Evolutionary conservation across 2,329 filamentous ascomycete species (phyloP).

Genomic region (Colletotrichum gigasporum): DNA sequence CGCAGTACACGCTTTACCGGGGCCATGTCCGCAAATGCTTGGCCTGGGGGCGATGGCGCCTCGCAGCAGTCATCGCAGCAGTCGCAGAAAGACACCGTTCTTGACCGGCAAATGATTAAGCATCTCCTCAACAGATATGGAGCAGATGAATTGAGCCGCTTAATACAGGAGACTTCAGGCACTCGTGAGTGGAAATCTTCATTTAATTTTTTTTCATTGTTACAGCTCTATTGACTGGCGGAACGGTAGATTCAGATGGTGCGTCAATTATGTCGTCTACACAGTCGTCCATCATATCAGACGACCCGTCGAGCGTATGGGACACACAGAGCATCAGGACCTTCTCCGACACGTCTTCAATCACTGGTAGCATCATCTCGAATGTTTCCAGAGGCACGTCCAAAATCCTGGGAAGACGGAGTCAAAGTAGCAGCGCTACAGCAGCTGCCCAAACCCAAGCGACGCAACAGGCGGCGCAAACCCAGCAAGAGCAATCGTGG

Average conservation of each 20-base stretch:
- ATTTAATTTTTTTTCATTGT: background rate
- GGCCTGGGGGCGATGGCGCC: constrained; percentile 42
- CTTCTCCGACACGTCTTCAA: constrained; percentile 50
- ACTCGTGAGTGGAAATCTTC: constrained; percentile 44
- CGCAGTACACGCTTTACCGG: background rate
- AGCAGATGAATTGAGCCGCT: constrained; percentile 42
- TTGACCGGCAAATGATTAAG: constrained; percentile 46
- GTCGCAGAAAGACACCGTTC: constrained; percentile 32
- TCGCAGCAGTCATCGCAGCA: constrained; percentile 34
- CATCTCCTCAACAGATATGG: constrained; percentile 46
- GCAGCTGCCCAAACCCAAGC: constrained; percentile 28
- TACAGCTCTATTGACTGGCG: background rate
- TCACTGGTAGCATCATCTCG: constrained; percentile 50
- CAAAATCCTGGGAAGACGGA: constrained; percentile 43
- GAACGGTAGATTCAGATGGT: constrained; percentile 35
- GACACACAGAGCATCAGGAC: constrained; percentile 47
- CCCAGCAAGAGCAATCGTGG: constrained; percentile 22
- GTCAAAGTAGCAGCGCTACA: constrained; percentile 26
- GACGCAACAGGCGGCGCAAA: constrained; percentile 17
- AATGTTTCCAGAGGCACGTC: constrained; percentile 49
- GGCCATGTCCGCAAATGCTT: constrained; percentile 39
- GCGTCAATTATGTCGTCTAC: constrained; percentile 46
- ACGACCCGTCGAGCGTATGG: constrained; percentile 47
- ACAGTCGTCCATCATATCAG: constrained; percentile 46
- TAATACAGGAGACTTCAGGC: constrained; percentile 43